Conservation (phyloP, 169 alveolate genomes). For the Cryptosporidium canis region DNA sequence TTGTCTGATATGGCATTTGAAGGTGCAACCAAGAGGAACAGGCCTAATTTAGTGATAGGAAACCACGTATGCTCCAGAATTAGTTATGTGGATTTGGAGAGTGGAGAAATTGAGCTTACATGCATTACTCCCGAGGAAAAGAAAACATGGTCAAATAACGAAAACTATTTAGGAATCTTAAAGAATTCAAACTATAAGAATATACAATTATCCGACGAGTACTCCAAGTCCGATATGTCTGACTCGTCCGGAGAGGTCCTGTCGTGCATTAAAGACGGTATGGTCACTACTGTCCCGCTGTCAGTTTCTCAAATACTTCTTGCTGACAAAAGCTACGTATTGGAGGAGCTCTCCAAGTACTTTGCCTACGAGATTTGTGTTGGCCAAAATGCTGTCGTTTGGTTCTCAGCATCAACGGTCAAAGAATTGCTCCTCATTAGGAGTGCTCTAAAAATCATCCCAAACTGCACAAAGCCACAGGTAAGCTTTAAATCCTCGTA, state of each 20-base stretch:
- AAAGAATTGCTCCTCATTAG: constrained; percentile 42
- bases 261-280: constrained; percentile 61
- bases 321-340: constrained; percentile 47
- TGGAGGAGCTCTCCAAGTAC: constrained; percentile 25
- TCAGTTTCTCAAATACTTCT: constrained; percentile 47
- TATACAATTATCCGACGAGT: neutral
- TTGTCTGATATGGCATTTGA: constrained; percentile 65
- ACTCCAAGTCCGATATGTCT: neutral
- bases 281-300: constrained; percentile 20
- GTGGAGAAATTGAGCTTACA: constrained; percentile 63
- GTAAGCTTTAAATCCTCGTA: constrained; percentile 9
- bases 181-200: constrained; percentile 35
- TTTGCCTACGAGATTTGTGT: constrained; percentile 62
- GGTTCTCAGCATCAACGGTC: constrained; percentile 44
- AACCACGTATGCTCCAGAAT: constrained; percentile 43
- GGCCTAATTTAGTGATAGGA: constrained; percentile 19
- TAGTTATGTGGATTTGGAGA: constrained; percentile 16
- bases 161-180: constrained; percentile 55
- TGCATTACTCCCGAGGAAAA: constrained; percentile 69
- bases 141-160: constrained; percentile 60
- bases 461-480: constrained; percentile 52
- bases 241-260: neutral
- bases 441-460: constrained; percentile 27
- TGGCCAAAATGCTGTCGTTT: constrained; percentile 55
- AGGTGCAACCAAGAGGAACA: constrained; percentile 69